Conservation (phyloP, 78 protist species). For the Chrysochromulina parva region DNA sequence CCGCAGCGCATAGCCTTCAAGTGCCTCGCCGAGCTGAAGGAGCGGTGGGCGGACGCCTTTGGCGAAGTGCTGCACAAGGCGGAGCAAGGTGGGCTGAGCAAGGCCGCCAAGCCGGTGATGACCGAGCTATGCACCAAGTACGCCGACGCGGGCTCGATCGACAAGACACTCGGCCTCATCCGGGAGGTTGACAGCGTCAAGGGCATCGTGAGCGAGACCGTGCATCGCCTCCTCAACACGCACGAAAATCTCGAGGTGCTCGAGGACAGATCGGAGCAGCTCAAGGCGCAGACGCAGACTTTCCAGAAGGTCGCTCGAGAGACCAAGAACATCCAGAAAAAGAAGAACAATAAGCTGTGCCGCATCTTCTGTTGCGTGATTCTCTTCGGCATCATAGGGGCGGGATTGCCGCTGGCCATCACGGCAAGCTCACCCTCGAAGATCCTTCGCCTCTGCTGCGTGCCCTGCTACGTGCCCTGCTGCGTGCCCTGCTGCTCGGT, state of each 20-base stretch:
- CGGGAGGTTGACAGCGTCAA: background rate
- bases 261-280: background rate
- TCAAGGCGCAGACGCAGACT: too few relatives aligned
- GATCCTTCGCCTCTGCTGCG: too few relatives aligned
- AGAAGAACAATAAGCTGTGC: too few relatives aligned
- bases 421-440: too few relatives aligned
- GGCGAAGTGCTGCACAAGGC: background rate
- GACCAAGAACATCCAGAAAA: too few relatives aligned
- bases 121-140: background rate
- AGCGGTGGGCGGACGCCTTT: background rate
- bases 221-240: background rate
- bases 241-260: background rate
- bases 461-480: too few relatives aligned
- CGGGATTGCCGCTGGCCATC: too few relatives aligned
- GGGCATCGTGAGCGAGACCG: background rate
- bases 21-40: background rate
- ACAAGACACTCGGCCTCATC: background rate
- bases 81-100: background rate
- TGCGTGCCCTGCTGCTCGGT: too few relatives aligned
- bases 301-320: too few relatives aligned
- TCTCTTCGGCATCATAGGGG: too few relatives aligned
- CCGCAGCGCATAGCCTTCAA: conserved; percentile 2
- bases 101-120: background rate
- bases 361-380: too few relatives aligned
- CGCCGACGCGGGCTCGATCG: background rate